phyloP scores from a whole-genome alignment of 768 basidiomycete species.

The Lentinula aciculospora region DNA sequence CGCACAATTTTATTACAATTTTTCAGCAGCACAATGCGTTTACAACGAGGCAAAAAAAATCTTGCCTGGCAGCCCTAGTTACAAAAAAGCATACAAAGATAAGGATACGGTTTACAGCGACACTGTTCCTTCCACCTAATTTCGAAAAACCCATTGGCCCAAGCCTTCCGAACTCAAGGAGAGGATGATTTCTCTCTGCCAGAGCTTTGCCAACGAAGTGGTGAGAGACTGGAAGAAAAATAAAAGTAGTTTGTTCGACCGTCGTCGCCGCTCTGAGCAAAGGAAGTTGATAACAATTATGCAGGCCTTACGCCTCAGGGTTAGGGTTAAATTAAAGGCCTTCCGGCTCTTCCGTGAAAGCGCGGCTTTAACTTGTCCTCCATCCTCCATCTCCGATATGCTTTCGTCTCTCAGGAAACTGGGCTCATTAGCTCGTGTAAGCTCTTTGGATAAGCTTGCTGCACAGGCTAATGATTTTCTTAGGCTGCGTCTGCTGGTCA shows the following conservation, averaged over 20 bases:
- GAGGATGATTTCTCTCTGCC: conserved; percentile 55
- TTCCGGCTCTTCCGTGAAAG: conserved; percentile 10
- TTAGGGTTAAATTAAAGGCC: conserved; percentile 40
- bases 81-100: conserved; percentile 3
- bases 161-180: conserved; percentile 77
- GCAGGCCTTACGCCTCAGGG: too few relatives aligned
- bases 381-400: conserved; percentile 38
- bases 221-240: conserved; percentile 69
- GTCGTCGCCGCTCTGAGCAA: conserved; percentile 76
- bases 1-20: neutral
- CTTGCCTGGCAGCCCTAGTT: neutral
- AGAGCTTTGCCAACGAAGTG: conserved; percentile 48
- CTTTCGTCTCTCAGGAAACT: conserved; percentile 63
- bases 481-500: conserved; percentile 73
- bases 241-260: conserved; percentile 34
- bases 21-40: conserved; percentile 7
- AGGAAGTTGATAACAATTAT: conserved; percentile 12
- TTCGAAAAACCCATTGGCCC: conserved; percentile 58
- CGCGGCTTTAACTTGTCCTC: conserved; percentile 1
- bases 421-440: conserved; percentile 58
- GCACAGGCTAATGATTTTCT: conserved; percentile 9
- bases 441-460: conserved; percentile 12
- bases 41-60: conserved; percentile 10
- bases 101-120: conserved; percentile 14
- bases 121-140: conserved; percentile 71